phyloP scores from a whole-genome alignment of 257 asterid species.

The Jaltomata sinuosa region DNA sequence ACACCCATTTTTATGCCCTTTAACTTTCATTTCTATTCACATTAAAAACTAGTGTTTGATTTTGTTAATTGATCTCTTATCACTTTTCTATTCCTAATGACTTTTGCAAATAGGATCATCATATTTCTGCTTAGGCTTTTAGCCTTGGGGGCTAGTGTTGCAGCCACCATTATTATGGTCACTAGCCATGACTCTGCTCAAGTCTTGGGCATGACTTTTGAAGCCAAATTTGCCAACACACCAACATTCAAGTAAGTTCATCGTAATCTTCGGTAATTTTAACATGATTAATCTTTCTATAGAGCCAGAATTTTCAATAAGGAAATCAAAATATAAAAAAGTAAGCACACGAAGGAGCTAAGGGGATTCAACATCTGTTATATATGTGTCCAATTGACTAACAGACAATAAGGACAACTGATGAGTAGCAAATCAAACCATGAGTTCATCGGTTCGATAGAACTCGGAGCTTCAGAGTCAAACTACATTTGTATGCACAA shows the following conservation, averaged over 20 bases:
- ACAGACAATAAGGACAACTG: neutral
- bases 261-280: neutral
- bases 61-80: neutral
- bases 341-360: neutral
- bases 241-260: conserved; percentile 58
- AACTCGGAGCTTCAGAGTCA: neutral
- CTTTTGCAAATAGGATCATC: conserved; percentile 35
- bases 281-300: neutral
- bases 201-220: conserved; percentile 52
- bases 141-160: conserved; percentile 52
- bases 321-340: neutral
- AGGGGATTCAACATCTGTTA: neutral
- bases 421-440: too few species aligned
- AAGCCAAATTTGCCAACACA: conserved; percentile 58
- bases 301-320: neutral
- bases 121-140: conserved; percentile 53
- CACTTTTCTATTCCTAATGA: conserved; percentile 16
- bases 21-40: neutral
- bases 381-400: neutral
- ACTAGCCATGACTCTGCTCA: conserved; percentile 56
- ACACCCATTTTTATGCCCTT: neutral
- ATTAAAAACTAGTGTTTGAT: neutral
- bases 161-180: conserved; percentile 51
- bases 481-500: neutral
- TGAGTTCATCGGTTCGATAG: neutral